Evolutionary conservation across 352 stramenopile species (phyloP), one percentile per base, ranked within the genome.

Genomic region (Pythium sp.): DNA sequence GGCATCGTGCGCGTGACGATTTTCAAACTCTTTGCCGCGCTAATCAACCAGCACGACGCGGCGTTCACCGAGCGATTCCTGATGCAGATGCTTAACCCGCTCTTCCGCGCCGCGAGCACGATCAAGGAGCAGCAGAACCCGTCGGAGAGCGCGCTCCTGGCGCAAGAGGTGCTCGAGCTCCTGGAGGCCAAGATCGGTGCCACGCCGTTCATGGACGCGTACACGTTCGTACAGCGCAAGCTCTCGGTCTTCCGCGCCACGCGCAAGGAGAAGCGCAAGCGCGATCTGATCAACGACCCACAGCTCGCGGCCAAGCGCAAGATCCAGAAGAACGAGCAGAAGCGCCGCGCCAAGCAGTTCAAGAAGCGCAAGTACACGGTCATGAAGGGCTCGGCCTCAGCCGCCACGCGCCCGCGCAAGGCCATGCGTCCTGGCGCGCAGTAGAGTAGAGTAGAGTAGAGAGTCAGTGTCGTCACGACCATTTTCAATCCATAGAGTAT

Each of bases 361-460:
- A 92, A 92, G 68, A 96, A 97, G 73, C 86, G 90, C 70, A 97
- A 97, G 76, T 84, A 90, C 67, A 79, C 84, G n/a, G 76, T 95
- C 34, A 65, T 95, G 61, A 96, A 96, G 73, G 89, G 89, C 46
- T 85, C 86, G 4, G 68, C 76, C 4, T 92, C 86, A 51, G 80
- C 81, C n/a, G 86, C 74, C 54, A 78, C 82, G 36, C 78, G 77
- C 9, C 72, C 80, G 22, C 77, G 68, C 41, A 94, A 94, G 77
- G 71, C 77, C 47, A 71, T 76, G 69, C 86, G 86, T 43, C 86
- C 86, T 28, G 84, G 86, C 57, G 81, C 82, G 18, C 72, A 91
- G 61, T 92, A 82, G 47, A 28, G 22, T 24, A 36, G 8, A 22
- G 24, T 26, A 26, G n/a, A 22, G 59, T 46, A 32, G 30, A 32